Evolutionary conservation across 805 yeast species (phyloP), one percentile per base, ranked within the genome.

Genomic region (Metschnikowia matae): DNA sequence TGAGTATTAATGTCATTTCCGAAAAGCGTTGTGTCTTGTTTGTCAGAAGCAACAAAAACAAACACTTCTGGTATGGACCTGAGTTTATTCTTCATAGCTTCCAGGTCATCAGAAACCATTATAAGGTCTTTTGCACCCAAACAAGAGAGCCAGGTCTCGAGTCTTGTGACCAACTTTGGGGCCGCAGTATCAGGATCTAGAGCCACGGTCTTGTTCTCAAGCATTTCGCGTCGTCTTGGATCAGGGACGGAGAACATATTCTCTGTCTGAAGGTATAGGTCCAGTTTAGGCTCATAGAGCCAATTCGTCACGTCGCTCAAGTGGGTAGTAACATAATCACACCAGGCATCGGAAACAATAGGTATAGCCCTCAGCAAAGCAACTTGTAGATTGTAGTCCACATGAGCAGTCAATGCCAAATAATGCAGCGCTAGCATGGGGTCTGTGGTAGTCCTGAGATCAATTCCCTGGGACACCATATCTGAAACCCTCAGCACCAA

Each of bases 291-390:
- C 15, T 51, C 31, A 14, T 57, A 37, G 21, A 65, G 55, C 73
- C 72, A 69, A 6, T 45, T 36, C 3, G 48, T 53, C 7, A 62
- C 54, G 35, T 53, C 48, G 6, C 57, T 43, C 1, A 49, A 46
- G 4, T 58, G 41, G 4, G 51, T 38, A 31, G 43, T 41, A 4
- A 64, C 48, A 15, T 38, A 51, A 7, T 56, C 54, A 6, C 61
- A 35, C 74, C 74, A 70, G 1, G 50, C 33, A 17, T 50, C 42
- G 20, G 60, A 55, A 13, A 70, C 53, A 3, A 70, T 50, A 4
- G 74, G 71, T 3, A 67, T 42, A 0, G 64, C 69, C 15, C 65
- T 54, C 57, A 64, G 62, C 29, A 69, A 50, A 3, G 71, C 64
- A 17, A 62, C 48, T 32, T 57, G 59, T n/a, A 62, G 44, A 13